Evolutionary conservation across 2,329 filamentous ascomycete genomes (phyloP).

Genomic region (Pyricularia pennisetigena): DNA sequence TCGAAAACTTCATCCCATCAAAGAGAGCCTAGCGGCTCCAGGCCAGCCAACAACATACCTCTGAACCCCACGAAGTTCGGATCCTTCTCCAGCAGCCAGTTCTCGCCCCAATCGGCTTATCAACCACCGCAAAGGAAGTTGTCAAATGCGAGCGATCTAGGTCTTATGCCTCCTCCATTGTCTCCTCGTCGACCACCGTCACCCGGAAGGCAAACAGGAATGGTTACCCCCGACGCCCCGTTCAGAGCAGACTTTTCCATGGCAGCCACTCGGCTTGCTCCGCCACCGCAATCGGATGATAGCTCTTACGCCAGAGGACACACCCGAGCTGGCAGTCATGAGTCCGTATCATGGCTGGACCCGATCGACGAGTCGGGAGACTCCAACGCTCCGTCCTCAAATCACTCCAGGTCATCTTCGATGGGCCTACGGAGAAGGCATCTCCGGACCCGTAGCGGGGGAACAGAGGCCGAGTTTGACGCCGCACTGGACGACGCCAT

Average conservation of each 20-base stretch:
- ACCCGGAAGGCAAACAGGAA: slow-evolving; percentile 17
- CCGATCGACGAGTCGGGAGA: slow-evolving; percentile 84
- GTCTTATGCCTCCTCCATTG: slow-evolving; percentile 55
- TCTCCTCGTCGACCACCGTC: slow-evolving; percentile 53
- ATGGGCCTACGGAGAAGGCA: slow-evolving; percentile 59
- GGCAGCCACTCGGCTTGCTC: slow-evolving; percentile 8
- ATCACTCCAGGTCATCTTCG: slow-evolving; percentile 71
- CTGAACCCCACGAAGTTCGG: slow-evolving; percentile 16
- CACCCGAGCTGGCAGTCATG: slow-evolving; percentile 55
- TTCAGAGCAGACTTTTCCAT: slow-evolving; percentile 11
- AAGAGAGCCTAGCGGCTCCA: slow-evolving; percentile 13
- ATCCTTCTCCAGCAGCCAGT: slow-evolving; percentile 18
- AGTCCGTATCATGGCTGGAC: slow-evolving; percentile 87
- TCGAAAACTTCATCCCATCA: slow-evolving; percentile 13
- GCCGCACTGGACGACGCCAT: slow-evolving; percentile 90
- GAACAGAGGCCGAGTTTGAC: slow-evolving; percentile 84
- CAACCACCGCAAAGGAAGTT: slow-evolving; percentile 36
- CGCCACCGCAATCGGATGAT: background rate
- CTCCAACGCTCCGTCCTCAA: slow-evolving; percentile 62
- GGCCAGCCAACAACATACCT: slow-evolving; percentile 12
- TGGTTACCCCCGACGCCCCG: background rate
- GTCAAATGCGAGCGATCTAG: slow-evolving; percentile 14
- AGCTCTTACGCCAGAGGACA: slow-evolving; percentile 24
- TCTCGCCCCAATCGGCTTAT: slow-evolving; percentile 42
- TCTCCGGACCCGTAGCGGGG: slow-evolving; percentile 56